Base-by-base conservation (phyloP, 2,329 filamentous ascomycete genomes). In the Aspergillus floridensis region DNA sequence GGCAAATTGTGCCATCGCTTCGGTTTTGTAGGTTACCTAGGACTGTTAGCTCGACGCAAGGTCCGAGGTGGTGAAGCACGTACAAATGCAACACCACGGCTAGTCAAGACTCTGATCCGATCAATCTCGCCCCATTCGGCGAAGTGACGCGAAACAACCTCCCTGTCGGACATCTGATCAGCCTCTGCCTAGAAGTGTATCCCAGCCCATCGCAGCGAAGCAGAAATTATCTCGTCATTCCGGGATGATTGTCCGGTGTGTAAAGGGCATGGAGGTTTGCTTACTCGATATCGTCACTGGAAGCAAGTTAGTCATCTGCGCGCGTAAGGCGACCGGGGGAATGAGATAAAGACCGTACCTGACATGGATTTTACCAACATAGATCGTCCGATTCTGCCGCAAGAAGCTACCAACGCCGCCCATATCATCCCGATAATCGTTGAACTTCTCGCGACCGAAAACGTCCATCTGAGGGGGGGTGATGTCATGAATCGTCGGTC, bases 401-500 rank as follows among this genome's bases (percentile, higher is more conserved):
- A 93, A 89, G 72, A 99, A 99, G 62, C 87, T 92, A 26, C 95
- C 95, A 2, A 97, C 92, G 65, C 96, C 96, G 56, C 93, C 93
- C 95, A 99, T 98, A 74, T 98, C 93, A 73, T 98, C 93, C 69
- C 93, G 83, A 77, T 97, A 98, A 72, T 96, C 93, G 63, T 86
- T 89, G 71, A 92, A 90, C 79, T 96, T 96, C 81, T 97, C 93
- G 59, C 93, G 84, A 2, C 92, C 92, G 71, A 99, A 99, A 72
- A 92, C 96, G 78, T 99, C 95, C 21, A 96, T 87, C 68, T 97
- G 98, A 1, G 90, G 91, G 62, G 93, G 95, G 78, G 93, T 97
- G 12, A 96, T 82, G 74, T 98, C 95, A 72, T 92, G 91, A 2
- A 96, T 84, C 0, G 86, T 88, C 0, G 95, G 96, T 29, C 98